Evolutionary conservation across 2,329 filamentous ascomycete genomes (phyloP).

Genomic region (Exophiala mesophila): DNA sequence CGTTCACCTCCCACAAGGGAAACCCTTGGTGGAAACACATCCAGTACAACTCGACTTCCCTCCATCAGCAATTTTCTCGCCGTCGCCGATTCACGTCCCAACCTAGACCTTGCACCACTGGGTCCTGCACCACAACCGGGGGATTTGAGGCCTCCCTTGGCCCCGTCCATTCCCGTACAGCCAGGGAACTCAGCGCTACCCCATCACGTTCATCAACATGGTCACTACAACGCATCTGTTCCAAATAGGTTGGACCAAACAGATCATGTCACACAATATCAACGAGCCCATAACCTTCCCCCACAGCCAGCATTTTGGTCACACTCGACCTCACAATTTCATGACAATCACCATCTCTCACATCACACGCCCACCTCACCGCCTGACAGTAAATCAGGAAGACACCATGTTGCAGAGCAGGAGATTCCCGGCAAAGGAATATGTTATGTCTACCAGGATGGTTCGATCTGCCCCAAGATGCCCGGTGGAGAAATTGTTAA

Average conservation of each 20-base stretch:
- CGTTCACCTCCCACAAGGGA: constrained; percentile 8
- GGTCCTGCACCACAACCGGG: constrained; percentile 3
- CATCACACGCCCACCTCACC: constrained; percentile 25
- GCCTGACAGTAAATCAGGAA: constrained; percentile 6
- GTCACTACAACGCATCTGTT: constrained; percentile 5
- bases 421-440: constrained; percentile 67
- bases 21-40: constrained; percentile 1
- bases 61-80: constrained; percentile 24
- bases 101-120: constrained; percentile 8
- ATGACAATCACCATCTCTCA: constrained; percentile 3
- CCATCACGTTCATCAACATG: constrained; percentile 4
- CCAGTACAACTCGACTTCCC: constrained; percentile 19
- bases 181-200: neutral
- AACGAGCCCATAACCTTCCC: constrained; percentile 1
- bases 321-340: constrained; percentile 1
- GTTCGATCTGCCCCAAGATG: constrained; percentile 72
- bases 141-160: constrained; percentile 2
- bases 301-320: constrained; percentile 8
- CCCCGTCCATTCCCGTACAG: constrained; percentile 20
- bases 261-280: constrained; percentile 1
- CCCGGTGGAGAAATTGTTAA: constrained; percentile 86
- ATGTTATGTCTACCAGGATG: constrained; percentile 84
- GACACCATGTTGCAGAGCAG: constrained; percentile 36
- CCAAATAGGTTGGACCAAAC: constrained; percentile 2
- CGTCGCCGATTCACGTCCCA: constrained; percentile 8